Base-by-base conservation (phyloP, 192 early-diverging fungal species). In the Diversispora eburnea region DNA sequence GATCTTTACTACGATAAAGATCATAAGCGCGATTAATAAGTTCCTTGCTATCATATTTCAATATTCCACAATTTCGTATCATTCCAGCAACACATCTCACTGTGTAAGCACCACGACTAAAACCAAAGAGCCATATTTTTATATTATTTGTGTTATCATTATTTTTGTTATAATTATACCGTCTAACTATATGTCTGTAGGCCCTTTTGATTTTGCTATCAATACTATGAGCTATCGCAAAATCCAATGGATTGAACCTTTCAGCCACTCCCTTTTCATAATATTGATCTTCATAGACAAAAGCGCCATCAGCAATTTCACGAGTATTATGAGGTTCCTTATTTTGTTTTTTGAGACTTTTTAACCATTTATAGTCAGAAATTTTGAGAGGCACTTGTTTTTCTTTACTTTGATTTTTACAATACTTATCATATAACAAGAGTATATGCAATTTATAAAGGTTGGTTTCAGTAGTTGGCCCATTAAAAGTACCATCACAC, bases 121-220 rank as follows among this genome's bases (percentile, higher is more conserved):
- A 57, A 6, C 75, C 75, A 46, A 76, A 72, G 74, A 76, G 78
- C 73, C 60, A 91, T 72, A 72, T 80, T 78, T 59, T 60, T 22
- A 60, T 20, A 3, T 60, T 60, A n/a, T n/a, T n/a, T n/a, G n/a
- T n/a, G n/a, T n/a, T 10, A 10, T 8, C 4, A 8, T 33, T 33
- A 60, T 41, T 9, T 25, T 39, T 60, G 5, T 60, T 22, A 60
- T 5, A 5, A 60, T 60, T 60, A 60, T 60, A 60, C 8, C 25
- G 58, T 10, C 25, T 33, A 8, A 60, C 33, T 60, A 60, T 60
- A 12, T 60, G 10, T 60, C 12, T 60, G 33, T 60, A 60, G 22
- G 20, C 58, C 1, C 10, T 10, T 60, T 60, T 60, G 4, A 41
- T 41, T 60, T 41, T 60, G 0, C 0, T 4, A 41, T 9, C 58